A percentile compares a stretch with the other conserved stretches of the same genome.
Evolutionary conservation across 2,329 filamentous ascomycete species (phyloP).

Genomic region (Penicillium paneum): DNA sequence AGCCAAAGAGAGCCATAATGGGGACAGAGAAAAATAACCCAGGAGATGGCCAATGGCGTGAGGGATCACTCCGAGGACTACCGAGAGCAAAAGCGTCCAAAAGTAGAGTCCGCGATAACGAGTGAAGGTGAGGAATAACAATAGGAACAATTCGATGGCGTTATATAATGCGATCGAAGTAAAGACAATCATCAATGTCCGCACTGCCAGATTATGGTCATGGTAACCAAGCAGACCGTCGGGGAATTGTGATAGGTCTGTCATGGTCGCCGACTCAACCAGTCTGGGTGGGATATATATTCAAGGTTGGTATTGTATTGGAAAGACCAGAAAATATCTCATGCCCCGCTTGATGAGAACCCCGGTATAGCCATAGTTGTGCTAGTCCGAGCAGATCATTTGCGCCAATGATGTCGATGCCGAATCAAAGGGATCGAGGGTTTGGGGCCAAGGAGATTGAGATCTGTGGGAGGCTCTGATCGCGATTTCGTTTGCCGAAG

Average conservation of each 20-base stretch:
- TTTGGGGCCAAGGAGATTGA: not conserved
- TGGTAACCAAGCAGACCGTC: slow-evolving; percentile 30
- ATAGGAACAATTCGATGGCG: slow-evolving; percentile 43
- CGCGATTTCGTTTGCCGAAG: slow-evolving; percentile 7
- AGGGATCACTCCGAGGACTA: slow-evolving; percentile 36
- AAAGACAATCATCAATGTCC: slow-evolving; percentile 34
- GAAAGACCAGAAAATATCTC: not conserved
- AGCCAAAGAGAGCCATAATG: slow-evolving; percentile 36
- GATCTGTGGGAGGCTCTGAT: slow-evolving; percentile 1
- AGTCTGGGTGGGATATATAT: not conserved
- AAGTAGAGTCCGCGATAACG: slow-evolving; percentile 42
- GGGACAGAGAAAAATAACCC: slow-evolving; percentile 36
- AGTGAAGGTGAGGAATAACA: slow-evolving; percentile 39
- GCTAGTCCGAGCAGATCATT: slow-evolving; percentile 4
- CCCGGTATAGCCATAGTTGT: slow-evolving; percentile 15
- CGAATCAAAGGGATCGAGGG: not conserved
- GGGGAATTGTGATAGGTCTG: slow-evolving; percentile 21
- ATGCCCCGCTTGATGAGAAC: slow-evolving; percentile 4
- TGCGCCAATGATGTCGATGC: not conserved
- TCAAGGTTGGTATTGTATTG: not conserved
- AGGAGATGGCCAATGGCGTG: slow-evolving; percentile 42
- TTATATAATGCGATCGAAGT: slow-evolving; percentile 48
- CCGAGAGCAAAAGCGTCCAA: slow-evolving; percentile 40
- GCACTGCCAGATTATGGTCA: slow-evolving; percentile 21
- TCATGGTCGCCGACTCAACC: slow-evolving; percentile 1